A percentile compares a stretch with the other conserved stretches of the same genome.
Evolutionary conservation across 1,139 yeast species (phyloP).

Genomic region (Kurtzmaniella quercitrusa): DNA sequence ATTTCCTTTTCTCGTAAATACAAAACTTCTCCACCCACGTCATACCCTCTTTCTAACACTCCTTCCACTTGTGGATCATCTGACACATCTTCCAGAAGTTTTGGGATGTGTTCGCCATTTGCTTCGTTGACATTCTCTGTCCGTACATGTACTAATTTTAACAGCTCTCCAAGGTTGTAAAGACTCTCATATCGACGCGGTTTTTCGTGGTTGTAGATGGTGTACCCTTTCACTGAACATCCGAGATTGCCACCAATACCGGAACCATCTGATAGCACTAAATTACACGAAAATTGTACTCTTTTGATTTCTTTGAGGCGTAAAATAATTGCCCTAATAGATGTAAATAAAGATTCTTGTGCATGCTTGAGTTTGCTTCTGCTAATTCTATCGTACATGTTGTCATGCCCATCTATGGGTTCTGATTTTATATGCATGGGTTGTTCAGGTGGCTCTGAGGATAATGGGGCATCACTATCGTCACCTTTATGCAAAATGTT

Average conservation of each 20-base stretch:
- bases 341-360: slow-evolving; percentile 30
- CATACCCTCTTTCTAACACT: slow-evolving; percentile 25
- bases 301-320: slow-evolving; percentile 61
- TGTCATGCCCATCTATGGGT: neutral
- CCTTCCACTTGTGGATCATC: slow-evolving; percentile 15
- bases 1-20: slow-evolving; percentile 25
- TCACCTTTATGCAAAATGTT: slow-evolving; percentile 14
- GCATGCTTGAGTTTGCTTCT: slow-evolving; percentile 22
- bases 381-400: neutral
- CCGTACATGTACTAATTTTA: slow-evolving; percentile 51
- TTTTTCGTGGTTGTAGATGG: slow-evolving; percentile 55
- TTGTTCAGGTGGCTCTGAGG: slow-evolving; percentile 28
- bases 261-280: slow-evolving; percentile 38
- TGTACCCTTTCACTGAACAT: slow-evolving; percentile 69
- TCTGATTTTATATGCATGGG: too few species aligned
- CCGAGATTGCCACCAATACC: slow-evolving; percentile 38
- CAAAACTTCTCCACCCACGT: slow-evolving; percentile 24
- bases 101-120: slow-evolving; percentile 16
- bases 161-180: slow-evolving; percentile 48
- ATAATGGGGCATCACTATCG: slow-evolving; percentile 10
- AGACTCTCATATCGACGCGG: slow-evolving; percentile 35
- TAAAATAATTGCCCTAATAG: slow-evolving; percentile 48
- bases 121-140: slow-evolving; percentile 25
- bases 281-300: slow-evolving; percentile 58
- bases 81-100: slow-evolving; percentile 11